These are phyloP conservation scores for Coniosporium apollinis DNA, from an alignment of 495 filamentous ascomycete species.

Conservation along the genomic window DNA sequence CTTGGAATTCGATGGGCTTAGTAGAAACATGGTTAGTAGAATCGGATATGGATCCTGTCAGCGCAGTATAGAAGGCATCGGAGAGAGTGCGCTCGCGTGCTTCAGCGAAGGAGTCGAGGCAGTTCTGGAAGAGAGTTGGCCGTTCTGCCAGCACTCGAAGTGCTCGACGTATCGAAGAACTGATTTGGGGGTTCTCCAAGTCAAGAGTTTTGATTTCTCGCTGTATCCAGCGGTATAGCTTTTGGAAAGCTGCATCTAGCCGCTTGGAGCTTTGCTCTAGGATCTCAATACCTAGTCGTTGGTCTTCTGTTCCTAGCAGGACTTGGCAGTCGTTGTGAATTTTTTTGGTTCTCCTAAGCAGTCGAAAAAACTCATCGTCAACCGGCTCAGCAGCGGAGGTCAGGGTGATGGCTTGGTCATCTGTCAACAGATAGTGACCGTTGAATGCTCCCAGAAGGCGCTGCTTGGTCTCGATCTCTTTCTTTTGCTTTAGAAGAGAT, in stretches of 20 bases:
- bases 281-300: conserved; percentile 69
- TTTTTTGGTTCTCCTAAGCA: conserved; percentile 66
- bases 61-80: conserved; percentile 76
- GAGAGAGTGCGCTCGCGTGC: conserved; percentile 75
- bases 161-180: conserved; percentile 65
- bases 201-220: conserved; percentile 84
- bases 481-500: conserved; percentile 54
- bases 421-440: conserved; percentile 67
- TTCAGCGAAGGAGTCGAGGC: conserved; percentile 85
- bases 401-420: conserved; percentile 54
- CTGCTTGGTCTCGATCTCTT: conserved; percentile 72
- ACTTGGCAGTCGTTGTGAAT: conserved; percentile 80
- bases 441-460: conserved; percentile 68
- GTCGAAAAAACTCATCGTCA: conserved; percentile 68
- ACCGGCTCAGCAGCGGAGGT: conserved; percentile 66
- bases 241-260: conserved; percentile 86
- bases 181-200: conserved; percentile 88
- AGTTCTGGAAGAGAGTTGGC: conserved; percentile 80
- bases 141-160: conserved; percentile 79
- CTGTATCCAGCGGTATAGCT: conserved; percentile 88
- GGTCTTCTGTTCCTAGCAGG: conserved; percentile 76
- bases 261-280: conserved; percentile 78
- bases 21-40: conserved; percentile 27
- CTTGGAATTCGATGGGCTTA: conserved; percentile 87
- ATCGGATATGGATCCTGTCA: conserved; percentile 49